Evolutionary conservation across 2,329 filamentous ascomycete genomes (phyloP).

Genomic region (Cladorrhinum sp.): DNA sequence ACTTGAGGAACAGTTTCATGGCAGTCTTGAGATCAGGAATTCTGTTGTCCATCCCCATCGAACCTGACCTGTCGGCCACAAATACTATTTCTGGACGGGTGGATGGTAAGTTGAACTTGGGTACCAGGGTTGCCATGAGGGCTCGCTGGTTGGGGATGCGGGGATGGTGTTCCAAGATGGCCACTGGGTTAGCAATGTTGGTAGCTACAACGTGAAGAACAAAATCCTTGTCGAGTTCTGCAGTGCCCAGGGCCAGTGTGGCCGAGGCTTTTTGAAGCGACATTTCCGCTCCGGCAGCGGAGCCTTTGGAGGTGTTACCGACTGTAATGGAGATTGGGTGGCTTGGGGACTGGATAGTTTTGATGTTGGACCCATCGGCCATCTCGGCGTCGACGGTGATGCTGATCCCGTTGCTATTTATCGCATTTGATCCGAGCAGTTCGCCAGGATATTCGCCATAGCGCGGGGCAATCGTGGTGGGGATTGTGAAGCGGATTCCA

Average conservation of each 20-base stretch:
- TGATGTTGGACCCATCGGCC: constrained; percentile 54
- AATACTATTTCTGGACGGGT: constrained; percentile 64
- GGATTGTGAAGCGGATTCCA: constrained; percentile 66
- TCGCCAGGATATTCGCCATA: constrained; percentile 53
- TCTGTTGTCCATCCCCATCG: constrained; percentile 49
- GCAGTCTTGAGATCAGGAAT: constrained; percentile 55
- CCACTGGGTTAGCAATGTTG: constrained; percentile 58
- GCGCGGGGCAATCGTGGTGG: constrained; percentile 63
- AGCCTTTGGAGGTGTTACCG: constrained; percentile 51
- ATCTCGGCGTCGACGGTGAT: constrained; percentile 61
- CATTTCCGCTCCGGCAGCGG: constrained; percentile 43
- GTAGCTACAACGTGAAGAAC: constrained; percentile 62
- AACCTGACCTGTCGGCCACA: constrained; percentile 68
- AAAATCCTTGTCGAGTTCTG: constrained; percentile 62
- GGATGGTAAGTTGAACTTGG: constrained; percentile 61
- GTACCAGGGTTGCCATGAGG: constrained; percentile 68
- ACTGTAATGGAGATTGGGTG: constrained; percentile 66
- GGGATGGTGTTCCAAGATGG: constrained; percentile 65
- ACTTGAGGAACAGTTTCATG: constrained; percentile 63
- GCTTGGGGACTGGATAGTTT: constrained; percentile 62
- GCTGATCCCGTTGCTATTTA: constrained; percentile 40
- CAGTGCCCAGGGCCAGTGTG: constrained; percentile 50
- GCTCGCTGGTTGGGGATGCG: constrained; percentile 59
- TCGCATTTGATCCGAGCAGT: constrained; percentile 26
- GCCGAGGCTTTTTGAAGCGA: constrained; percentile 60